Evolutionary conservation across 2,329 filamentous ascomycete genomes (phyloP).

Genomic region (Ramularia endophylla): DNA sequence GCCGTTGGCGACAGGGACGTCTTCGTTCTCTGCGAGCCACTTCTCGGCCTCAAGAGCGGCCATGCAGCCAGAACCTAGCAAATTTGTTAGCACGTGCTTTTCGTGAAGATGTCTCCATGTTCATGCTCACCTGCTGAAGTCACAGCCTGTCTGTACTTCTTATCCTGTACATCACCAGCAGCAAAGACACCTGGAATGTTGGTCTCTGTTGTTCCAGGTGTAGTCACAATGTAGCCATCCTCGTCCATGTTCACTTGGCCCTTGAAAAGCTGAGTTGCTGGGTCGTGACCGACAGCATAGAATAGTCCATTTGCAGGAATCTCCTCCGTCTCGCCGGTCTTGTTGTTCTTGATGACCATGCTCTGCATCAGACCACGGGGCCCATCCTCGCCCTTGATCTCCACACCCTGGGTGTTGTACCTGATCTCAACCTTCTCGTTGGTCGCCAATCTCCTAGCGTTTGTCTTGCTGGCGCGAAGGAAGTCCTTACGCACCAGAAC

Average conservation of each 20-base stretch:
- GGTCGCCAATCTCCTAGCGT: conserved; percentile 75
- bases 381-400: conserved; percentile 79
- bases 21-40: conserved; percentile 74
- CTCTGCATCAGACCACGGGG: conserved; percentile 75
- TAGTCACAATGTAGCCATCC: conserved; percentile 86
- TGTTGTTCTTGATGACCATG: conserved; percentile 73
- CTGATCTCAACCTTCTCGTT: conserved; percentile 87
- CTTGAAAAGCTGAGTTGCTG: conserved; percentile 85
- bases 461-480: conserved; percentile 82
- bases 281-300: conserved; percentile 96
- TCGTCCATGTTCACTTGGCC: conserved; percentile 80
- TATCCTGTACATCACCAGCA: conserved; percentile 96
- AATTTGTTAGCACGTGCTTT: conserved; percentile 10
- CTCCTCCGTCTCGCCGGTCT: conserved; percentile 71
- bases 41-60: conserved; percentile 95
- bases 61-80: conserved; percentile 79
- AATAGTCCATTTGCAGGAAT: conserved; percentile 88
- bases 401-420: conserved; percentile 74
- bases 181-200: conserved; percentile 91
- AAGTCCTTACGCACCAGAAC: conserved; percentile 85
- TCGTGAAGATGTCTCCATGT: background rate
- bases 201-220: conserved; percentile 81
- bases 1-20: conserved; percentile 45
- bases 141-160: conserved; percentile 95
- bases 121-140: conserved; percentile 76